phyloP scores from a whole-genome alignment of 2,329 filamentous ascomycete genomes.

The Fragosphaeria purpurea region DNA sequence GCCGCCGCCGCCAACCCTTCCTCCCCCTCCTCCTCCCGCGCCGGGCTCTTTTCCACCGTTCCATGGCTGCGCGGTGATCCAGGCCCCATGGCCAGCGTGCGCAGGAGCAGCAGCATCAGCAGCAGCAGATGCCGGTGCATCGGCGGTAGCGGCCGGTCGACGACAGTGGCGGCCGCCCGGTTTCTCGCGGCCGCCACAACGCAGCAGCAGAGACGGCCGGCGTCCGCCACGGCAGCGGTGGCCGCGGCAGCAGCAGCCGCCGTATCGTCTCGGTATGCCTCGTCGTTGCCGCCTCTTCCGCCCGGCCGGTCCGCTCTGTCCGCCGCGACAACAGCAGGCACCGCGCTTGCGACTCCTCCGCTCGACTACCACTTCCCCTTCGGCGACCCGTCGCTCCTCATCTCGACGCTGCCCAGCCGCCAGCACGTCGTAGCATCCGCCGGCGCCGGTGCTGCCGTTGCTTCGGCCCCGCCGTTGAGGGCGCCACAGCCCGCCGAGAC shows the following conservation, averaged over 20 bases:
- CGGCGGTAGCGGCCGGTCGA: not conserved
- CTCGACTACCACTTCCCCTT: slow-evolving; percentile 14
- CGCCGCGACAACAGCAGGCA: slow-evolving; percentile 1
- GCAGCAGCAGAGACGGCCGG: not conserved
- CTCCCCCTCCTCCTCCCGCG: too few species aligned
- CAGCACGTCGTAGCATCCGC: not conserved
- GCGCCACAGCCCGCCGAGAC: too few species aligned
- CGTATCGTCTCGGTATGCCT: not conserved
- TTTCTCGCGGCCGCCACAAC: not conserved
- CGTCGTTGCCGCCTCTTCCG: not conserved
- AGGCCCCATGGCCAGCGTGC: not conserved
- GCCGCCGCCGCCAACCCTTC: too few species aligned
- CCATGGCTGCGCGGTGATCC: not conserved
- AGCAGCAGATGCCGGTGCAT: not conserved
- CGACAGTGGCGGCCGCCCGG: not conserved
- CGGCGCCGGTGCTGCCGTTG: too few species aligned
- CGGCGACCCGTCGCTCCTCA: slow-evolving; percentile 12
- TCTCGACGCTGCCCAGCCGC: slow-evolving; percentile 7
- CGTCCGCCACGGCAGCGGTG: not conserved
- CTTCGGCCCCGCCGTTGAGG: too few species aligned
- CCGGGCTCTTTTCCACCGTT: not conserved
- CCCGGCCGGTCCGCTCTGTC: not conserved
- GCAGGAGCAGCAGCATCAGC: not conserved
- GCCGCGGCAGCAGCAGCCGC: not conserved
- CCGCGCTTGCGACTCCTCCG: not conserved